Evolutionary conservation across 2,329 filamentous ascomycete species (phyloP).

Genomic region (Zymoseptoria ardabiliae): DNA sequence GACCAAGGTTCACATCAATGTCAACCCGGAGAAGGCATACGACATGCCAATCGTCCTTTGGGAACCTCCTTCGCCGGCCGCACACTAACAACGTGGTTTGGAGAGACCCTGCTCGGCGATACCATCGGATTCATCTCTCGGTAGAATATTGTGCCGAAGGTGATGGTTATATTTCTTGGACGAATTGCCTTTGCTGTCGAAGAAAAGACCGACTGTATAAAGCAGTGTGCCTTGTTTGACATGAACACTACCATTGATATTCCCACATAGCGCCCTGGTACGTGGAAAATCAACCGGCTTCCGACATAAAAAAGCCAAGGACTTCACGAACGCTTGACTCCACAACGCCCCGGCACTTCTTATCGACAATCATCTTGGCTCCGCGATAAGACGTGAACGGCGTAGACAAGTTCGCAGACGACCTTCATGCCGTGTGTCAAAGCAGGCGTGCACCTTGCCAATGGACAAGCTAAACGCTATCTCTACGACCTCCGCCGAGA

Average conservation of each 20-base stretch:
- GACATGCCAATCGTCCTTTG: conserved; percentile 15
- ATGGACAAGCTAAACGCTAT: neutral
- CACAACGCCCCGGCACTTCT: neutral
- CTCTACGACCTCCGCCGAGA: neutral
- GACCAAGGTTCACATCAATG: conserved; percentile 9
- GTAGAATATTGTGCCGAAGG: neutral
- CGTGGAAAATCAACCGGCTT: neutral
- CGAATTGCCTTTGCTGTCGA: neutral
- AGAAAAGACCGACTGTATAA: neutral
- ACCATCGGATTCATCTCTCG: neutral
- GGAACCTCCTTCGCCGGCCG: conserved; percentile 2
- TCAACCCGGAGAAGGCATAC: conserved; percentile 15
- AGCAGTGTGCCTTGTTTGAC: neutral
- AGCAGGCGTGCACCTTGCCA: neutral
- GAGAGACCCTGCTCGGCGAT: neutral
- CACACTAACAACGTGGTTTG: neutral
- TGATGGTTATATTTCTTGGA: neutral
- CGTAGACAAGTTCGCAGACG: neutral
- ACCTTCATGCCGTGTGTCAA: neutral
- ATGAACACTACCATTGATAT: neutral
- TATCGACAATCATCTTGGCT: neutral
- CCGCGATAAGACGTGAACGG: neutral
- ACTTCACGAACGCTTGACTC: neutral
- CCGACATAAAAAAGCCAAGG: neutral
- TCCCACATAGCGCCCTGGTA: neutral